Percentiles rank a stretch among this genome's conserved stretches.
Evolutionary conservation across 768 basidiomycete species (phyloP).

Genomic region (Psilocybe sp.): DNA sequence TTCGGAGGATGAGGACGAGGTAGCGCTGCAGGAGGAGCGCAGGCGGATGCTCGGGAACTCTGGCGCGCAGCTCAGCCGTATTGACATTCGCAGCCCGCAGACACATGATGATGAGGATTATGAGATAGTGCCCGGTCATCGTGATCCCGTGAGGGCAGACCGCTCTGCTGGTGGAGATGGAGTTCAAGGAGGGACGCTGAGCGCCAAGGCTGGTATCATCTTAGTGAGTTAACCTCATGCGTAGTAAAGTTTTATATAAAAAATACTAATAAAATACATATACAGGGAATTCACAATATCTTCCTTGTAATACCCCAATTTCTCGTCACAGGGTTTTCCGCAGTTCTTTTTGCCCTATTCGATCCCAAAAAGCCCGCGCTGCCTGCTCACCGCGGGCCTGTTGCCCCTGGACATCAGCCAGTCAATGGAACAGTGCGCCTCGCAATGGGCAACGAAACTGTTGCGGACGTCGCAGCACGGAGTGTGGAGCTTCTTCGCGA

Average conservation of each 20-base stretch:
- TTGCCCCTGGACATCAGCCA: constrained; percentile 19
- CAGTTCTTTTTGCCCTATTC: constrained; percentile 82
- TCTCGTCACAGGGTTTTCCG: constrained; percentile 81
- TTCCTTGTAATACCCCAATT: constrained; percentile 95
- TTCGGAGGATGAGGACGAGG: constrained; percentile 25
- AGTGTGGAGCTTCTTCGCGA: background rate
- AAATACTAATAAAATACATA: background rate
- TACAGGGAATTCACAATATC: constrained; percentile 91
- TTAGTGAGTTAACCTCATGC: constrained; percentile 49
- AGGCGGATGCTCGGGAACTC: constrained; percentile 37
- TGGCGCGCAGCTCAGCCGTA: constrained; percentile 46
- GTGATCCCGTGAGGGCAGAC: constrained; percentile 4
- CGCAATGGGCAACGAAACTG: constrained; percentile 7
- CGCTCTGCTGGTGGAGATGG: background rate
- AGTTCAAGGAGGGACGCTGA: constrained; percentile 36
- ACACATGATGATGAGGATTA: constrained; percentile 26
- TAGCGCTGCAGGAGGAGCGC: constrained; percentile 16
- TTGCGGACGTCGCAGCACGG: constrained; percentile 10
- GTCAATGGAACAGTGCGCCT: constrained; percentile 15
- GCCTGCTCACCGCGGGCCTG: constrained; percentile 29
- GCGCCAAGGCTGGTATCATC: constrained; percentile 86
- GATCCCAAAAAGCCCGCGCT: constrained; percentile 57
- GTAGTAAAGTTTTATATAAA: background rate
- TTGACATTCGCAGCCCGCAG: constrained; percentile 29
- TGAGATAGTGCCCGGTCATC: constrained; percentile 19